Percentiles rank a stretch among this genome's conserved stretches.
Evolutionary conservation across 2,329 filamentous ascomycete genomes (phyloP).

Genomic region (Fonsecaea nubica): DNA sequence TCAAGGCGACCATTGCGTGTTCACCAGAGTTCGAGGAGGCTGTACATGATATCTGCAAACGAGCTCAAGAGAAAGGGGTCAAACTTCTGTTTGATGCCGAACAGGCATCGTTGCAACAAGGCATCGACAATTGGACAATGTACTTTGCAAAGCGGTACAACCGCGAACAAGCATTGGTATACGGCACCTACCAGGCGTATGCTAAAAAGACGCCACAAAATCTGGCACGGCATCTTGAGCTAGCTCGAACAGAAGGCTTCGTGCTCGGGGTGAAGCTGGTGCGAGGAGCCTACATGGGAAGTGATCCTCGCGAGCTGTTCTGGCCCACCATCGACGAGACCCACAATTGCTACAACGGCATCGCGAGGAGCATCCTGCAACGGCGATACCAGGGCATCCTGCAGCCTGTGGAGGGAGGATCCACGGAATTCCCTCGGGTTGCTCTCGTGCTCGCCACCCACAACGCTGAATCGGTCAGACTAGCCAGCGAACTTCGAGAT

Average conservation of each 20-base stretch:
- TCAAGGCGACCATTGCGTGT: slow-evolving; percentile 68
- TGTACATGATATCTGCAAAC: slow-evolving; percentile 75
- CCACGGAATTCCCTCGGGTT: slow-evolving; percentile 61
- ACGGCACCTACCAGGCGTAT: slow-evolving; percentile 81
- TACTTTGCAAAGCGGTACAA: slow-evolving; percentile 81
- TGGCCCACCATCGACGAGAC: slow-evolving; percentile 75
- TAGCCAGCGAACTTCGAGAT: slow-evolving; percentile 58
- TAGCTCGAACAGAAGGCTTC: slow-evolving; percentile 66
- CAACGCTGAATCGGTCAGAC: slow-evolving; percentile 73
- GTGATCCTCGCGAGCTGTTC: slow-evolving; percentile 72
- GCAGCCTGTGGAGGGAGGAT: slow-evolving; percentile 49
- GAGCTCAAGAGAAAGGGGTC: slow-evolving; percentile 72
- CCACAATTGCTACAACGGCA: slow-evolving; percentile 73
- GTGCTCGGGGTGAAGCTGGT: slow-evolving; percentile 77
- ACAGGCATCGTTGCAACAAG: slow-evolving; percentile 76
- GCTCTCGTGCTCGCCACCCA: slow-evolving; percentile 80
- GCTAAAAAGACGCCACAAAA: slow-evolving; percentile 67
- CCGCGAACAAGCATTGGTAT: slow-evolving; percentile 72
- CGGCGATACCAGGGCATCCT: slow-evolving; percentile 66
- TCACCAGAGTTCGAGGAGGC: slow-evolving; percentile 69
- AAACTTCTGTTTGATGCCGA: slow-evolving; percentile 85
- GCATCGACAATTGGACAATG: slow-evolving; percentile 81
- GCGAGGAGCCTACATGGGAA: slow-evolving; percentile 74
- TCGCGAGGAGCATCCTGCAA: slow-evolving; percentile 71
- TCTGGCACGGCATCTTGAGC: slow-evolving; percentile 65